Percentiles rank a stretch among this genome's conserved stretches.
These are phyloP conservation scores for Russula lepida DNA, from an alignment of 768 basidiomycete genomes.

Conservation along the genomic window DNA sequence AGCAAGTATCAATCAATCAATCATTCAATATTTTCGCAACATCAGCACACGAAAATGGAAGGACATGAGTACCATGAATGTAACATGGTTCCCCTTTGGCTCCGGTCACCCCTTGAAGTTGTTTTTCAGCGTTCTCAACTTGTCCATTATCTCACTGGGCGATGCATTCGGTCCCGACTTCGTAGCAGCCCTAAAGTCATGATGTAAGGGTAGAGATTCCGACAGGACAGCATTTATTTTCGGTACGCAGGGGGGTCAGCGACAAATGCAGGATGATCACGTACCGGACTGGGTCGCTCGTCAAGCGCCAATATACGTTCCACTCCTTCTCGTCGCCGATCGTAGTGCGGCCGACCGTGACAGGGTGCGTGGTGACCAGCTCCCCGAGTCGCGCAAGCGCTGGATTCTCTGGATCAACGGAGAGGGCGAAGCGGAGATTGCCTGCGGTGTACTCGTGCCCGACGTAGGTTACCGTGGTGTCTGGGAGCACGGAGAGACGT, in stretches of 20 bases:
- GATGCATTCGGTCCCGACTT: constrained; percentile 35
- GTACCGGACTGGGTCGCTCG: constrained; percentile 54
- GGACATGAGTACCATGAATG: neutral
- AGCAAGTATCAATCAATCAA: neutral
- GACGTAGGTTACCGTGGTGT: constrained; percentile 72
- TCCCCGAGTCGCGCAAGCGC: constrained; percentile 51
- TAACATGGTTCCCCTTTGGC: no score
- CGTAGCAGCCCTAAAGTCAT: constrained; percentile 40
- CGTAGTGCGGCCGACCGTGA: constrained; percentile 76
- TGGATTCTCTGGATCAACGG: constrained; percentile 54
- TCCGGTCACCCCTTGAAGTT: constrained; percentile 53
- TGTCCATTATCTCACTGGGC: constrained; percentile 58
- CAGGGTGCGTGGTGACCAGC: constrained; percentile 47
- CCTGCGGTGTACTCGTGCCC: constrained; percentile 89
- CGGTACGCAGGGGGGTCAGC: neutral
- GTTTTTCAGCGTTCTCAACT: constrained; percentile 79
- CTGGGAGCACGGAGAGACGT: constrained; percentile 66
- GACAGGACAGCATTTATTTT: neutral
- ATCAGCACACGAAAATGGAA: neutral
- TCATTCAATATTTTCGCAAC: neutral
- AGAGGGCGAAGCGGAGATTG: constrained; percentile 62
- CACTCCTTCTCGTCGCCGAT: constrained; percentile 90
- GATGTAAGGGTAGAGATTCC: neutral
- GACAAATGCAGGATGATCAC: constrained; percentile 19
- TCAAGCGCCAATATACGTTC: constrained; percentile 91